Percentiles rank a stretch among this genome's conserved stretches.
These are phyloP conservation scores for Firmiana major DNA, from an alignment of 345 rosid species.

Conservation along the genomic window DNA sequence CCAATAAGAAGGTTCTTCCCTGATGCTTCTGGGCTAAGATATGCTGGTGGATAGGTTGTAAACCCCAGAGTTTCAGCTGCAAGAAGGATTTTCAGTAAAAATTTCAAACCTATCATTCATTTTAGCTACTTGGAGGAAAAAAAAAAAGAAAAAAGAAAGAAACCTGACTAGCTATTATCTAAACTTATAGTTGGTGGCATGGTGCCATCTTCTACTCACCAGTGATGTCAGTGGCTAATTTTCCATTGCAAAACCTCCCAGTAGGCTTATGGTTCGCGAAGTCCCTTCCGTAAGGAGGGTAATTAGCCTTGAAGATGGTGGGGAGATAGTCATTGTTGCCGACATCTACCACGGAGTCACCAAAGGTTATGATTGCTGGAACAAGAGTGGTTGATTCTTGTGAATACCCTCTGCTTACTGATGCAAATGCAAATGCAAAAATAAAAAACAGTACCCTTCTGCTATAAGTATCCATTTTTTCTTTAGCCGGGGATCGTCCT, in stretches of 20 bases:
- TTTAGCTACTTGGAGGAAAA: background rate
- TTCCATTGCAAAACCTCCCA: constrained; percentile 94
- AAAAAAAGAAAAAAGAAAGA: too few species aligned
- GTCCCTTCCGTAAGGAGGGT: constrained; percentile 95
- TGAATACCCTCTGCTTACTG: constrained; percentile 17
- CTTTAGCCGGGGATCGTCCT: background rate
- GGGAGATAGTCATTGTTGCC: constrained; percentile 89
- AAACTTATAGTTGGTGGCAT: background rate
- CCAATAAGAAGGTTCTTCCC: constrained; percentile 92
- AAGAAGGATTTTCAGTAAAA: background rate
- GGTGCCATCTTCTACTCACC: constrained; percentile 32
- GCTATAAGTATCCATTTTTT: constrained; percentile 11
- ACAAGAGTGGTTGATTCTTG: constrained; percentile 50
- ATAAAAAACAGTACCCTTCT: constrained; percentile 10
- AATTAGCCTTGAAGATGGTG: constrained; percentile 72
- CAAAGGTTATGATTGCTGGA: constrained; percentile 74
- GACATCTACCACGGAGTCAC: constrained; percentile 88
- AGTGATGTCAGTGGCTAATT: constrained; percentile 81
- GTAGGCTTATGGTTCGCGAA: constrained; percentile 62
- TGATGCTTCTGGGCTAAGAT: constrained; percentile 82
- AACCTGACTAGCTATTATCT: background rate
- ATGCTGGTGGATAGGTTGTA: constrained; percentile 69
- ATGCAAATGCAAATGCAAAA: constrained; percentile 23
- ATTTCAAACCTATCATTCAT: background rate
- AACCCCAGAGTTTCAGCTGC: constrained; percentile 89